These are phyloP conservation scores for Erythrobasidium yunnanense DNA, from an alignment of 768 basidiomycete species.

Conservation along the genomic window DNA sequence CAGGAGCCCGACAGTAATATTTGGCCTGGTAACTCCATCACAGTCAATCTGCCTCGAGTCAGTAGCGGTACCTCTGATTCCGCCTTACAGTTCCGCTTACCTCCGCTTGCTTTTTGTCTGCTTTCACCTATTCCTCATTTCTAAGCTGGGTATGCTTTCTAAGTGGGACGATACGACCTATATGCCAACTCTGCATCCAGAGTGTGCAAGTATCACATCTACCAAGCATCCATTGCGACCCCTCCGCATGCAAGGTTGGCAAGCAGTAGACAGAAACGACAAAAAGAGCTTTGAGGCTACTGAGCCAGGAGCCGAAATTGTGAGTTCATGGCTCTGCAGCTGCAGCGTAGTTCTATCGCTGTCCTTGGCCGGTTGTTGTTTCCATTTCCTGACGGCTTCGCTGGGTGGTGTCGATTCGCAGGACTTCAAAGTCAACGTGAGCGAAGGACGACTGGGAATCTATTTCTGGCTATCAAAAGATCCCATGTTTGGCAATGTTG, in stretches of 20 bases:
- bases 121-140: no score
- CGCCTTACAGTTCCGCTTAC: no score
- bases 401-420: neutral
- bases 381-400: neutral
- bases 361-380: neutral
- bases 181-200: neutral
- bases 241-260: neutral
- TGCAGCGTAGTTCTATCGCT: no score
- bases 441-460: neutral
- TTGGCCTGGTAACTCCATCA: neutral
- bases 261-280: neutral
- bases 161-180: neutral
- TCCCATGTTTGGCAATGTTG: neutral
- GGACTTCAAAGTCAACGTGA: conserved; percentile 10
- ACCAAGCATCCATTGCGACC: neutral
- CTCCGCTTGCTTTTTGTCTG: no score
- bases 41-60: neutral
- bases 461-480: conserved; percentile 12
- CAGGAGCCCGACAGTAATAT: neutral
- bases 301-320: conserved; percentile 2
- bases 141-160: neutral
- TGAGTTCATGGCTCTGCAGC: no score
- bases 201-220: neutral
- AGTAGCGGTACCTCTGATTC: no score
- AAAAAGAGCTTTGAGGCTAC: conserved; percentile 18